Percentiles rank a stretch among this genome's conserved stretches.
Evolutionary conservation across 1,284 basidiomycete species (phyloP).

Genomic region (Exobasidium rhododendri): DNA sequence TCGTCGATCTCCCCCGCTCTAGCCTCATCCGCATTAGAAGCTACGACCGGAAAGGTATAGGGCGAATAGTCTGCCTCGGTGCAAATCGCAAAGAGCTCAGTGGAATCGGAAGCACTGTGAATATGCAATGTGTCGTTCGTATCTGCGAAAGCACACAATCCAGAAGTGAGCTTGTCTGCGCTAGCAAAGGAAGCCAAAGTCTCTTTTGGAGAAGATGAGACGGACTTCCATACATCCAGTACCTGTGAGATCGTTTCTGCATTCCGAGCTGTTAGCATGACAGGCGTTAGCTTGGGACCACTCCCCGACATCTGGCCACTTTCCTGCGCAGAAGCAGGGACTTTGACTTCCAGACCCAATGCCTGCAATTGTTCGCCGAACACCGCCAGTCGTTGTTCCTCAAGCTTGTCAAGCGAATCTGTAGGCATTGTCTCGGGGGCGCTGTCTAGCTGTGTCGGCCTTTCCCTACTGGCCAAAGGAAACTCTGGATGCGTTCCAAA

Average conservation of each 20-base stretch:
- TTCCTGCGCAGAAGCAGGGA: not conserved
- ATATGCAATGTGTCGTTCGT: constrained; percentile 68
- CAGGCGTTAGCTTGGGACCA: constrained; percentile 10
- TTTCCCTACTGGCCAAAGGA: constrained; percentile 18
- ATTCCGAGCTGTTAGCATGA: not conserved
- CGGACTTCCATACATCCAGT: not conserved
- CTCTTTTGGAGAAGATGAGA: not conserved
- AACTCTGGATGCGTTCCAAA: constrained; percentile 69
- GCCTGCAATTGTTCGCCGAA: constrained; percentile 5
- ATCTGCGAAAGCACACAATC: constrained; percentile 27
- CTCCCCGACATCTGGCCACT: not conserved
- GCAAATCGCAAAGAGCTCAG: constrained; percentile 19
- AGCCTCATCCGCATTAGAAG: constrained; percentile 12
- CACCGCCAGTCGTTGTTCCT: constrained; percentile 1
- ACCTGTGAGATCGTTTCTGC: not conserved
- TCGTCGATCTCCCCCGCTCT: constrained; percentile 10
- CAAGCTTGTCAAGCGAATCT: constrained; percentile 4
- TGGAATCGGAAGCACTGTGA: constrained; percentile 8
- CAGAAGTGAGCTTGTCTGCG: constrained; percentile 2
- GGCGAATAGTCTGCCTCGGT: constrained; percentile 25
- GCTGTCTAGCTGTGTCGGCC: not conserved
- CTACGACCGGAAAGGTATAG: constrained; percentile 21
- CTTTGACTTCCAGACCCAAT: constrained; percentile 7
- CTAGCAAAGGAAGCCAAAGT: not conserved
- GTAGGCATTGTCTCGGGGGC: constrained; percentile 22